These are phyloP conservation scores for Emericellopsis atlantica DNA, from an alignment of 2,329 filamentous ascomycete genomes.

Conservation along the genomic window DNA sequence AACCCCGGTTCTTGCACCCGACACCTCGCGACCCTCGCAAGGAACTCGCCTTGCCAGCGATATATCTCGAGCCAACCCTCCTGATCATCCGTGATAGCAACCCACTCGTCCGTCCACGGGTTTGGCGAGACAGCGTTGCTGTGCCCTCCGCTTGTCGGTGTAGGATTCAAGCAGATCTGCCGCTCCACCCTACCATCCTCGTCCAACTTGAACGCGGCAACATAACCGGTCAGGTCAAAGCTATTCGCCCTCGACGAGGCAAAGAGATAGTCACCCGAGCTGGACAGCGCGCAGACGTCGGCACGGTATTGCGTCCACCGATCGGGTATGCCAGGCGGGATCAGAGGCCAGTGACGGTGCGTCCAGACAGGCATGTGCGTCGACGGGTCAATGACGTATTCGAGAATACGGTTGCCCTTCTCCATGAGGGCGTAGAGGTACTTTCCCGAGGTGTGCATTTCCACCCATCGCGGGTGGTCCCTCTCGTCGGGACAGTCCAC, in stretches of 20 bases:
- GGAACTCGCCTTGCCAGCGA: constrained; percentile 70
- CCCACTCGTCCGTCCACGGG: constrained; percentile 76
- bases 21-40: constrained; percentile 63
- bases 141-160: constrained; percentile 76
- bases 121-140: constrained; percentile 80
- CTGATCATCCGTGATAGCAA: constrained; percentile 84
- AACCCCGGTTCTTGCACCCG: constrained; percentile 80
- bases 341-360: constrained; percentile 61
- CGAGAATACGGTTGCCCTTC: constrained; percentile 70
- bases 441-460: constrained; percentile 63
- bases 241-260: constrained; percentile 73
- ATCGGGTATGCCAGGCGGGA: constrained; percentile 56
- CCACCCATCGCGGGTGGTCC: constrained; percentile 83
- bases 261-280: constrained; percentile 64
- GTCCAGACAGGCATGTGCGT: constrained; percentile 72
- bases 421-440: constrained; percentile 86
- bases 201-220: constrained; percentile 64
- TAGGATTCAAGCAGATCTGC: constrained; percentile 73
- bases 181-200: constrained; percentile 59
- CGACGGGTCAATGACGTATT: constrained; percentile 65
- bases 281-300: constrained; percentile 67
- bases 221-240: constrained; percentile 66
- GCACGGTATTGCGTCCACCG: constrained; percentile 60
- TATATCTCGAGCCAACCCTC: constrained; percentile 82
- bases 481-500: constrained; percentile 56